Base-by-base conservation (phyloP, 169 alveolate genomes). In the Plasmodium reichenowi region DNA sequence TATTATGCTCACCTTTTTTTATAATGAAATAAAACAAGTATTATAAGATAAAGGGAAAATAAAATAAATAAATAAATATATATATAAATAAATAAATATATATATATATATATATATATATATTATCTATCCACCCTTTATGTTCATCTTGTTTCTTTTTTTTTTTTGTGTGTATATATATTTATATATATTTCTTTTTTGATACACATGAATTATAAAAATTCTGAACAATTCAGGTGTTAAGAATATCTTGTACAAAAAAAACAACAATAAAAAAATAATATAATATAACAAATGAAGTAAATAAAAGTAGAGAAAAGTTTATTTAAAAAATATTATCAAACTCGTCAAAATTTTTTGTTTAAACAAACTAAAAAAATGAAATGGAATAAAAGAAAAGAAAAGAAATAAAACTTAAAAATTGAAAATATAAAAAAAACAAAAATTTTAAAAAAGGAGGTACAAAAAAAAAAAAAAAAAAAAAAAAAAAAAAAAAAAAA, bases 261-360 rank as follows among this genome's bases (percentile, higher is more conserved):
- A 38, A 38, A 38, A 38, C 47, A 38, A 1, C 8, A 38, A 38
- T 38, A 38, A 38, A 38, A 5, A 38, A 38, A 38, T 38, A 38
- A 38, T 38, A 38, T 38, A 38, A 4, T 38, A 38, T 38, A 38
- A 56, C 64, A 56, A 56, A 17, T 56, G 7, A 6, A 56, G 47
- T 13, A 56, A 54, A 54, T n/a, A 54, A 52, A 59, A 59, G 29
- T 15, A 59, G 10, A 20, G 29, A 62, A 62, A 62, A 2, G 22
- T 24, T 24, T 24, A 10, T 62, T 62, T 62, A 62, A 62, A 62
- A 62, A 13, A 24, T 17, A 24, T 62, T 62, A 62, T 24, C 71
- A 62, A 62, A 62, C 71, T 62, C 71, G 15, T 62, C 17, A 62
- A 62, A 62, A 17, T 17, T 62, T 38, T 38, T 62, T 62, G 45